Evolutionary conservation across 768 basidiomycete species (phyloP), one percentile per base, ranked within the genome.

Genomic region (Erythrobasidium yunnanense): DNA sequence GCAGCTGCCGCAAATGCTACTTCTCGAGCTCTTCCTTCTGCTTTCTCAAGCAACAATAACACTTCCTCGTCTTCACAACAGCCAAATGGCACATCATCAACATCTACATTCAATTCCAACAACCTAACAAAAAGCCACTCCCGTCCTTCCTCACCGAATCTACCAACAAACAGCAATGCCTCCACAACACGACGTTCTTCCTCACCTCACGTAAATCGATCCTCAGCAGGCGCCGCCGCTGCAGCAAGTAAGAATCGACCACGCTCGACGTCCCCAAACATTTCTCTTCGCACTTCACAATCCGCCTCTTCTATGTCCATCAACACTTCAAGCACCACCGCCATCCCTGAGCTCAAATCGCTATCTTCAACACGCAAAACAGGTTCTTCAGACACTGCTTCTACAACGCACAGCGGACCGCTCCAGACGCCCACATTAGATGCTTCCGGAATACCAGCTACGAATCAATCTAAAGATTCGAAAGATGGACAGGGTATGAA

Each of bases 201-300:
- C n/a, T 42, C 38, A 11, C 38, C 38, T n/a, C 38, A 42, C 38
- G 38, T 42, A 11, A 42, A n/a, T n/a, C 38, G 38, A 11, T 11
- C 38, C 11, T 42, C 38, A 42, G 38, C 38, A 11, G 38, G 38
- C 38, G 8, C 11, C 15, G 22, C 17, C 11, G 27, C 35, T 4
- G 7, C 23, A 22, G 22, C 35, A 42, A 23, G 22, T 23, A 23
- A 6, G 35, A 58, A 17, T 20, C 6, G 56, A 5, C 56, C 56
- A 13, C 56, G 56, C 45, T 58, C 56, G 25, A 46, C 56, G 11
- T 58, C 56, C 11, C 56, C 56, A 8, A 20, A 38, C 22, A 58
- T 45, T 7, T 23, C 35, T 15, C 22, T 58, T 20, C 56, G 56
- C 6, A 29, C 51, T 3, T 58, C 62, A 4, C 30, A 5, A 5